Base-by-base conservation (phyloP, 345 rosid genomes). In the Eutrema japonicum region DNA sequence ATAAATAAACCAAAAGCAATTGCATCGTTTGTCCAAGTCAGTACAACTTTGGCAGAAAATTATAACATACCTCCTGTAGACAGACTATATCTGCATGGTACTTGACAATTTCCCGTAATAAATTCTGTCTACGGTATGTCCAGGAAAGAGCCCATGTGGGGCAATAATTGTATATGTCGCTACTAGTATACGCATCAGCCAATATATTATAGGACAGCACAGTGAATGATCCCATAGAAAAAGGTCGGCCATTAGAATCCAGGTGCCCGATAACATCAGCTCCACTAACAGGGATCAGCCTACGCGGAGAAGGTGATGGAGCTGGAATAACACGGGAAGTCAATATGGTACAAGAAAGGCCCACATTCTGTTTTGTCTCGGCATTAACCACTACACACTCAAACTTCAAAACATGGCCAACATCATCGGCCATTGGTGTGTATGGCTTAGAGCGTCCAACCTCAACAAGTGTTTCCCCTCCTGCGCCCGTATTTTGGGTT, bases 141-240 rank as follows among this genome's bases (percentile, higher is more conserved):
- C 99, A 95, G 8, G 99, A 83, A 71, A 95, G 96, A 70, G 99
- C 96, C 98, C 99, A 95, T 16, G 98, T 80, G 63, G 99, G 99
- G 70, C 99, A 95, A 76, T 90, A 95, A 64, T 92, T 85, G 82
- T 92, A 92, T 49, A 85, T 30, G 64, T 92, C 98, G 43, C 84
- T 92, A 61, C 89, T 86, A 50, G 98, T 92, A 69, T 75, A 87
- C 4, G 80, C 70, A 71, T 95, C 99, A 60, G 97, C 83, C 80
- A 95, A 85, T 66, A 90, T 92, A 87, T 95, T 95, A 84, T 95
- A 95, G 18, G 99, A 95, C 51, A 92, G 90, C 41, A 95, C 91
- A 71, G 97, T 85, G 75, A 95, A 95, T 43, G 88, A 87, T 71
- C 99, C 97, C 9, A 87, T 54, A 11, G 96, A 84, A 42, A 89